These are phyloP conservation scores for Chlamydomonas sphaeroides DNA, from an alignment of 139 green algal species.

Conservation along the genomic window DNA sequence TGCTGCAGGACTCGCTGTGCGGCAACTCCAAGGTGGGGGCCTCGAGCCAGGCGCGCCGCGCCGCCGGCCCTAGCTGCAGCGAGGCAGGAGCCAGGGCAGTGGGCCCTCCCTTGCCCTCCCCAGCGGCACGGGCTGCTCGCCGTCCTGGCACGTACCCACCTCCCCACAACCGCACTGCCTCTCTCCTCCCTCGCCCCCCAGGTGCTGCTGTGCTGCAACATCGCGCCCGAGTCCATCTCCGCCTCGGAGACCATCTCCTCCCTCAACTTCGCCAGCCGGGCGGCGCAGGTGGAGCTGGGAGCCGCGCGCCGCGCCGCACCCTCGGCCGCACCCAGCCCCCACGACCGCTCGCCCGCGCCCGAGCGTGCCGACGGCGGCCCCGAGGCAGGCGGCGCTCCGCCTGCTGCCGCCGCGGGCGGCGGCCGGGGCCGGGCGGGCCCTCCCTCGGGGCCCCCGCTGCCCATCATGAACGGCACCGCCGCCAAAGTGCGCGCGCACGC, in stretches of 20 bases:
- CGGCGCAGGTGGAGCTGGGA: constrained; percentile 53
- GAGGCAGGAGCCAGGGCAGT: no score
- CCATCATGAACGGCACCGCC: constrained; percentile 38
- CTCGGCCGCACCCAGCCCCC: background rate
- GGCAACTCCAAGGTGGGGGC: constrained; percentile 64
- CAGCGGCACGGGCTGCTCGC: no score
- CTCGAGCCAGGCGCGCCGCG: no score
- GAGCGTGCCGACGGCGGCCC: background rate
- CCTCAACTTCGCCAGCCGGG: constrained; percentile 77
- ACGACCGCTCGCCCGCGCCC: constrained; percentile 2
- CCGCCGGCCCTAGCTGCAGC: no score
- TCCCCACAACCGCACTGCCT: no score
- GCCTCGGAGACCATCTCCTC: constrained; percentile 71
- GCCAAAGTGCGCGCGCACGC: constrained; percentile 26
- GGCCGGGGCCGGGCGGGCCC: background rate
- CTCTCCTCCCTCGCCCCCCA: background rate
- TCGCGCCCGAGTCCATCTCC: constrained; percentile 61
- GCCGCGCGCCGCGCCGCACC: constrained; percentile 15
- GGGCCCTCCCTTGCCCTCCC: no score
- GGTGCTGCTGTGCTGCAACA: constrained; percentile 73
- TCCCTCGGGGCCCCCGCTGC: constrained; percentile 3
- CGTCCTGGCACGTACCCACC: no score
- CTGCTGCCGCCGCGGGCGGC: background rate
- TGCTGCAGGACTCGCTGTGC: constrained; percentile 73
- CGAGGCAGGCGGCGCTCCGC: background rate